Evolutionary conservation across 1,284 basidiomycete species (phyloP), one percentile per base, ranked within the genome.

Genomic region (Anthracocystis setariae): DNA sequence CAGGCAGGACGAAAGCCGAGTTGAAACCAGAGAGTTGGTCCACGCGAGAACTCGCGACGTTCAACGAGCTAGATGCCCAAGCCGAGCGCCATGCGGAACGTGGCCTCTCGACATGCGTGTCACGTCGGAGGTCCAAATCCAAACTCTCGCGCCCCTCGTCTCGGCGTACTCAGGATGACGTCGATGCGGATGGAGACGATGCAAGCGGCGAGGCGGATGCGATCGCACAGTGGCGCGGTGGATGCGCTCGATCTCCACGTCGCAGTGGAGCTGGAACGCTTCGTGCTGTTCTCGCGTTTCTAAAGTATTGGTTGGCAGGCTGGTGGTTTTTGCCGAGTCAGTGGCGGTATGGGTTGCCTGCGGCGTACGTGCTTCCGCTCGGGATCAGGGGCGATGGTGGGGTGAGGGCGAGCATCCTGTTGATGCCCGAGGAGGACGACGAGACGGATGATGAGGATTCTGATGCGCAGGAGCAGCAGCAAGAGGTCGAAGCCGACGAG

Each of bases 331-430:
- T 77, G 23, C 74, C 74, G 3, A 46, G 53, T 42, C 62, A 68
- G 27, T 74, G 74, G 74, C 46, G 70, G 21, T 62, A 73, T 43
- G 67, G 62, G 15, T 45, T 75, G 7, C 76, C 65, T 0, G 73
- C 63, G 0, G 73, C 67, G 2, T 78, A 76, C 32, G 69, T 78
- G 25, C 39, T 76, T 27, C 77, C 75, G 9, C 45, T 79, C n/a
- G 74, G 77, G 5, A 77, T 79, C 24, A 40, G 75, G 4, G 68
- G 65, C 7, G 75, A 79, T 46, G 77, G 75, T 23, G 73, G 77
- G 12, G 73, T 79, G 27, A 55, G 73, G 12, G 69, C 77, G 20
- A 75, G 75, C 21, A 68, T 78, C 39, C 53, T 78, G 17, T 48
- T 78, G 18, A 52, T 73, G 49, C 69, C 73, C 2, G 72, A 73